Evolutionary conservation across 345 rosid genomes (phyloP).

Genomic region (Mercurialis annua): DNA sequence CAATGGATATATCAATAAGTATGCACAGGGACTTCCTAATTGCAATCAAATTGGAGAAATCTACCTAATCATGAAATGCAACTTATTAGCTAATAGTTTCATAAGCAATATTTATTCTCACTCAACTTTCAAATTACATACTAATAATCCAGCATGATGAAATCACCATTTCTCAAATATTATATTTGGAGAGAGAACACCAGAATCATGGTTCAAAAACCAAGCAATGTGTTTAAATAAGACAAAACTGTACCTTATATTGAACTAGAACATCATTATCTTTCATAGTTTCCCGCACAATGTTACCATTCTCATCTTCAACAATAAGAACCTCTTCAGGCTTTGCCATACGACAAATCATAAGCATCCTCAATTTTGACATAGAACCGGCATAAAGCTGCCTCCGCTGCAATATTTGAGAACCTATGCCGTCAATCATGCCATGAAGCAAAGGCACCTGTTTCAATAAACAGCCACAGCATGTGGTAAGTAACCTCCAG

Average conservation of each 20-base stretch:
- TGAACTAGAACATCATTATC: slow-evolving; percentile 99
- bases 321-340: slow-evolving; percentile 98
- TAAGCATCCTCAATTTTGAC: slow-evolving; percentile 90
- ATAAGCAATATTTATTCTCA: background rate
- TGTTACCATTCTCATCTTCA: slow-evolving; percentile 99
- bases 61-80: background rate
- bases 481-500: slow-evolving; percentile 17
- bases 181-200: no score
- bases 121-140: background rate
- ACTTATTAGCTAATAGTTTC: background rate
- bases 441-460: slow-evolving; percentile 74
- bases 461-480: slow-evolving; percentile 18
- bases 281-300: slow-evolving; percentile 97
- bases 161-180: background rate
- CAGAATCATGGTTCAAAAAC: background rate
- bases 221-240: background rate
- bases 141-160: background rate
- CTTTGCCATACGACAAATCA: slow-evolving; percentile 99
- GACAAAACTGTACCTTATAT: slow-evolving; percentile 62
- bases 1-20: no score
- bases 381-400: slow-evolving; percentile 81
- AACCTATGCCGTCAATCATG: slow-evolving; percentile 83
- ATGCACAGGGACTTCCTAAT: no score
- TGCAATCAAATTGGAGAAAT: no score
- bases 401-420: slow-evolving; percentile 74